Conservation (phyloP, 176 grass and related monocot genomes). For the Elaeis guineensis region DNA sequence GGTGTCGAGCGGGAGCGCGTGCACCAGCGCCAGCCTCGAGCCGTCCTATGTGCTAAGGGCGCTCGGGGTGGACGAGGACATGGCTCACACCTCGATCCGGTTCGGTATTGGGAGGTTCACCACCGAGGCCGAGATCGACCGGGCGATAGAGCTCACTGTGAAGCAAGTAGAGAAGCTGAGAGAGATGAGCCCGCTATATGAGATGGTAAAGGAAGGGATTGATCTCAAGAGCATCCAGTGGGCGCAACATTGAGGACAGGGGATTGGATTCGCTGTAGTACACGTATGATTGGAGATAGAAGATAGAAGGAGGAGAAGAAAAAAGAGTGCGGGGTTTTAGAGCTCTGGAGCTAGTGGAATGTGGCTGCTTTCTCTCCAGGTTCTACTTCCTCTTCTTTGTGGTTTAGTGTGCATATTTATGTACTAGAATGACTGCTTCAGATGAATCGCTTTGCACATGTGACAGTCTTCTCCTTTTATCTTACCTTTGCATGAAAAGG, state of each 20-base stretch:
- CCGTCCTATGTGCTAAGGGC: constrained; percentile 19
- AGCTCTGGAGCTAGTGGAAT: too few species aligned
- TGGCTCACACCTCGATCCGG: constrained; percentile 14
- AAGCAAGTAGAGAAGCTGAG: constrained; percentile 1
- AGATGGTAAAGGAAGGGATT: constrained; percentile 10
- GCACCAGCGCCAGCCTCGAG: constrained; percentile 18
- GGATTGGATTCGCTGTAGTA: too few species aligned
- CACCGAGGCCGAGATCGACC: constrained; percentile 1
- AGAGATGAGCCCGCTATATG: constrained; percentile 6
- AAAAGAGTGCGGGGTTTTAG: too few species aligned
- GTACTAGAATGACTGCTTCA: too few species aligned
- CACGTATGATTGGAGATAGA: too few species aligned
- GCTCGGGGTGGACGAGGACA: constrained; percentile 12
- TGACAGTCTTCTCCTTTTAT: too few species aligned
- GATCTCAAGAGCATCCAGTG: constrained; percentile 12
- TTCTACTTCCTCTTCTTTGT: too few species aligned
- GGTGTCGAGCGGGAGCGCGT: constrained; percentile 13
- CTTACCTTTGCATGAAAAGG: too few species aligned
- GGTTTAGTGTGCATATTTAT: too few species aligned
- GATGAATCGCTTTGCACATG: too few species aligned
- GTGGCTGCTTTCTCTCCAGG: too few species aligned
- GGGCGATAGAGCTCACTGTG: not conserved
- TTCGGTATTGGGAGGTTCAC: constrained; percentile 9
- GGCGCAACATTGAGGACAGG: not conserved
- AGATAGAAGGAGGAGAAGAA: too few species aligned